phyloP scores from a whole-genome alignment of 1,139 yeast genomes.

The Candida sanyaensis region DNA sequence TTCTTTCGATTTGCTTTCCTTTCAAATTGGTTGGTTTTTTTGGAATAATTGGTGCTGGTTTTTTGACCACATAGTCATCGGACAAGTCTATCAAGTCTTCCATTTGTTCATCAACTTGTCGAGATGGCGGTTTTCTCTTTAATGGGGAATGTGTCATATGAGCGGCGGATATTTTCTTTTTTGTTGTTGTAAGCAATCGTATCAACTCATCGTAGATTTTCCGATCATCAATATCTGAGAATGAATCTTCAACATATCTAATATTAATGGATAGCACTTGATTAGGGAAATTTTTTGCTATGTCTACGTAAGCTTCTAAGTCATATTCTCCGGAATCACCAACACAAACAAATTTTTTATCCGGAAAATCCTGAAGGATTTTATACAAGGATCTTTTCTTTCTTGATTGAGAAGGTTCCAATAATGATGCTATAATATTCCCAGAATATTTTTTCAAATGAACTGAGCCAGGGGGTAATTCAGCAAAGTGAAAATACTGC shows the following conservation, averaged over 20 bases:
- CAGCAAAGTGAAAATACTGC: conserved; percentile 55
- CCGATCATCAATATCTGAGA: conserved; percentile 55
- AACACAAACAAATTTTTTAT: conserved; percentile 73
- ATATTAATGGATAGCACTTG: conserved; percentile 77
- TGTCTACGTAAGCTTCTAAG: conserved; percentile 82
- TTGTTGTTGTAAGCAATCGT: conserved; percentile 15
- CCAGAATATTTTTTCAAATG: conserved; percentile 89
- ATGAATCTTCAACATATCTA: conserved; percentile 71
- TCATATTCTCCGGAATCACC: conserved; percentile 98
- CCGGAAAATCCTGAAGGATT: conserved; percentile 74
- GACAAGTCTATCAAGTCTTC: conserved; percentile 39
- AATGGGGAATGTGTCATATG: not conserved
- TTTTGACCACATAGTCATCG: conserved; percentile 18
- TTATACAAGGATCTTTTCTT: conserved; percentile 66
- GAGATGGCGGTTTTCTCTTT: conserved; percentile 5
- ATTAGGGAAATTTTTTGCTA: conserved; percentile 62
- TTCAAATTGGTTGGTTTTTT: conserved; percentile 35
- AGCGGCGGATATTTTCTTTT: conserved; percentile 15
- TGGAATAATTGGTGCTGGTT: conserved; percentile 38
- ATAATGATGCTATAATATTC: conserved; percentile 70
- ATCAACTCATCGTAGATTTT: conserved; percentile 37
- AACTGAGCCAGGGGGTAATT: conserved; percentile 74
- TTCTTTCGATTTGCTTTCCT: conserved; percentile 22
- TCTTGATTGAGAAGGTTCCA: conserved; percentile 85
- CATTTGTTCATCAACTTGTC: conserved; percentile 13